Base-by-base conservation (phyloP, 441 rosid genomes). In the Erysimum cheiri region DNA sequence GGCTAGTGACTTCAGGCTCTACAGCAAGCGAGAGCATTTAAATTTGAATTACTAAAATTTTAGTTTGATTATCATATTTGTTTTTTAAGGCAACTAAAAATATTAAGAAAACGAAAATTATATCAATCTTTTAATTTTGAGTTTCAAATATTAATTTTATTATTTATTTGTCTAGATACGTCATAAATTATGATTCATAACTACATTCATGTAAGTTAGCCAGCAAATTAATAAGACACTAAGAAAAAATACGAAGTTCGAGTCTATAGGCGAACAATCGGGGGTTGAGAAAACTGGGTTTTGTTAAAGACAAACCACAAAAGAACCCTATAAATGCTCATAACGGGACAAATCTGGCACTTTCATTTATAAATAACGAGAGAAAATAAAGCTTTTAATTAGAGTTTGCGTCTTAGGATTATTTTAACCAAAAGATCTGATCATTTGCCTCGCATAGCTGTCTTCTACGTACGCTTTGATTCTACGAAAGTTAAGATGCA, bases 251-350 rank as follows among this genome's bases (percentile, higher is more conserved):
- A 24, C 41, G 33, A 60, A 60, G 61, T 67, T 28, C 69, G 44
- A 67, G 73, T 74, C 69, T 60, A 44, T 13, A 53, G 72, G 67
- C 68, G 66, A 44, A 26, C 56, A 59, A 50, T 26, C 44, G 4
- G 72, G 55, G 28, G 43, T 59, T 73, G 72, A 33, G 71, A 58
- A 48, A 49, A 15, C 24, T 26, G 44, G 37, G 26, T 11, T 24
- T 17, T 53, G 36, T 52, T 52, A 44, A 44, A 60, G 35, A 54
- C 36, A 36, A 54, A 37, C 53, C 69, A 53, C 52, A 35, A 32
- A 73, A 73, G 22, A 60, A 28, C 32, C 73, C 73, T 68, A 54
- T 3, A 29, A 44, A 37, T 67, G 44, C 73, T 74, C 73, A 67
- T 74, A 26, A 48, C 49, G 63, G 14, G 50, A 14, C 17, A 57